Percentiles rank a stretch among this genome's conserved stretches.
Evolutionary conservation across 1,139 yeast genomes (phyloP).

Genomic region (Magnusiomyces paraingens): DNA sequence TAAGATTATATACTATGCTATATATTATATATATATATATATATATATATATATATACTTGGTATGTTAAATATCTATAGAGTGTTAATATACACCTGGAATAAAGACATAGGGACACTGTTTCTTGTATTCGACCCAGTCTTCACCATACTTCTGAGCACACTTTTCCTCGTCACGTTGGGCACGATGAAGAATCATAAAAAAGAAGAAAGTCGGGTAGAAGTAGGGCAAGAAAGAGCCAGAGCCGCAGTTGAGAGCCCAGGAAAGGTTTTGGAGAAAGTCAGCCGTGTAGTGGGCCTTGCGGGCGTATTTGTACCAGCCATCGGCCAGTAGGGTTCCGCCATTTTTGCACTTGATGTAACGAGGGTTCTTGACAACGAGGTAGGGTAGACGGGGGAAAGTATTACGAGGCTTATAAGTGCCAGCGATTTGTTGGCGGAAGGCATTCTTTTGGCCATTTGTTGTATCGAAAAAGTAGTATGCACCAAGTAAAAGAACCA

Average conservation of each 20-base stretch:
- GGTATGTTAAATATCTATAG: too few relatives aligned
- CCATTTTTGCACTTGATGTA: slow-evolving; percentile 84
- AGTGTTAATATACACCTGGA: slow-evolving; percentile 38
- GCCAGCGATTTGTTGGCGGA: slow-evolving; percentile 83
- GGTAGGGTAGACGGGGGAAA: slow-evolving; percentile 89
- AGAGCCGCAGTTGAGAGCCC: slow-evolving; percentile 91
- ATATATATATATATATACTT: too few relatives aligned
- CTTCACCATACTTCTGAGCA: slow-evolving; percentile 79
- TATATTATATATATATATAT: too few relatives aligned
- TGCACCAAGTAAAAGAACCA: slow-evolving; percentile 53
- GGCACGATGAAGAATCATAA: slow-evolving; percentile 84
- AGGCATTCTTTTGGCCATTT: slow-evolving; percentile 91
- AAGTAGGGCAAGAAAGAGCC: slow-evolving; percentile 91
- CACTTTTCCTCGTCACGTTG: slow-evolving; percentile 81
- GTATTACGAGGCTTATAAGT: slow-evolving; percentile 68
- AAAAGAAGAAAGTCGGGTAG: slow-evolving; percentile 83
- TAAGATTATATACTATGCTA: too few relatives aligned
- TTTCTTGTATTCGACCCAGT: slow-evolving; percentile 81
- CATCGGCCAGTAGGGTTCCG: slow-evolving; percentile 76
- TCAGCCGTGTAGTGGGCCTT: slow-evolving; percentile 95
- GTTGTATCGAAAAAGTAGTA: slow-evolving; percentile 93
- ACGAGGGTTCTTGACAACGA: slow-evolving; percentile 71
- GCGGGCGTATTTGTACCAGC: slow-evolving; percentile 86
- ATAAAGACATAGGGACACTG: slow-evolving; percentile 90
- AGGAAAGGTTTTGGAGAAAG: slow-evolving; percentile 74